Percentiles rank a stretch among this genome's conserved stretches.
These are phyloP conservation scores for Russula vinacea DNA, from an alignment of 768 basidiomycete species.

Conservation along the genomic window DNA sequence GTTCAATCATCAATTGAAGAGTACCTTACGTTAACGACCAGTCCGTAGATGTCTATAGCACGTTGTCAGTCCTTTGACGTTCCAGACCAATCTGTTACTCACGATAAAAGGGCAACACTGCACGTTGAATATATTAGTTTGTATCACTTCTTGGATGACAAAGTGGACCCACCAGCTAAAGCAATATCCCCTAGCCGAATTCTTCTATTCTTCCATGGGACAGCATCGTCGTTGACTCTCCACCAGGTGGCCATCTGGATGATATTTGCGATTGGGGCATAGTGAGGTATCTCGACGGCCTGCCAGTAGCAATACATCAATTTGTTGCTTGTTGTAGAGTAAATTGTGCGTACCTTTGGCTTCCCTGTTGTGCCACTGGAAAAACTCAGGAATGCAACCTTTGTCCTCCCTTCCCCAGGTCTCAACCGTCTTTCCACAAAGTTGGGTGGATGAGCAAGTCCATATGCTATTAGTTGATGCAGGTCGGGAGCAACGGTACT, in stretches of 20 bases:
- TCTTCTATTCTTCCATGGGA: constrained; percentile 40
- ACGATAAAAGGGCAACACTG: constrained; percentile 37
- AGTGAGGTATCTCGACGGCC: constrained; percentile 67
- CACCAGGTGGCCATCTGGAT: constrained; percentile 31
- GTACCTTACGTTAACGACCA: constrained; percentile 30
- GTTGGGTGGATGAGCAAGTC: constrained; percentile 36
- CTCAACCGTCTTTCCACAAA: constrained; percentile 48
- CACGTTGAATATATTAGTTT: constrained; percentile 9
- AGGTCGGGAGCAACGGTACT: constrained; percentile 36
- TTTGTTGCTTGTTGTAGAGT: constrained; percentile 38
- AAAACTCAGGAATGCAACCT: constrained; percentile 65
- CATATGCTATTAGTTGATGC: constrained; percentile 48
- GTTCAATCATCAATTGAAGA: neutral
- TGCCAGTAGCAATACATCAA: constrained; percentile 28
- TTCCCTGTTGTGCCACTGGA: constrained; percentile 74
- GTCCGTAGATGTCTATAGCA: constrained; percentile 47
- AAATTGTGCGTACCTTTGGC: constrained; percentile 33
- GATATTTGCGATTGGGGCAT: constrained; percentile 56
- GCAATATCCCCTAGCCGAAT: constrained; percentile 55
- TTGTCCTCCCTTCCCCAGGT: constrained; percentile 57
- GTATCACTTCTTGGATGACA: neutral
- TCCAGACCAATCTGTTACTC: constrained; percentile 13
- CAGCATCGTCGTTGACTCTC: constrained; percentile 35
- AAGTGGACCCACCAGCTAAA: constrained; percentile 47
- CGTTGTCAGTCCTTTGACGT: neutral